Evolutionary conservation across 2,329 filamentous ascomycete species (phyloP).

Genomic region (Alternaria alternata): DNA sequence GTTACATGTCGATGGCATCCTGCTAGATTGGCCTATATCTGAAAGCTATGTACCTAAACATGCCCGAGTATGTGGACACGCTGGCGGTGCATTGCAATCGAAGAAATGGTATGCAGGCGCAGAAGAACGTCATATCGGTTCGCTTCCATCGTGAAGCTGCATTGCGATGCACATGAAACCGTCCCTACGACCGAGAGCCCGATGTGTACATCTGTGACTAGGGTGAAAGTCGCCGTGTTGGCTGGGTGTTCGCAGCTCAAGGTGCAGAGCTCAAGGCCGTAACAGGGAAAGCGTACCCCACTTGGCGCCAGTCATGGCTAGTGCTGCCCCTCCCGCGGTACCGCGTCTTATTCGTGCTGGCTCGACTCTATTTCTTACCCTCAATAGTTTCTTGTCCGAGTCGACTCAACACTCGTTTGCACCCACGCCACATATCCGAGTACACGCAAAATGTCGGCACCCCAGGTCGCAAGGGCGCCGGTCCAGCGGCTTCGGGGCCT

Average conservation of each 20-base stretch:
- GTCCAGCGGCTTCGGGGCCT: slow-evolving; percentile 38
- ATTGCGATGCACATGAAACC: background rate
- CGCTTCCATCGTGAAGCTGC: background rate
- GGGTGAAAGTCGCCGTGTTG: background rate
- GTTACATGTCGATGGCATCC: background rate
- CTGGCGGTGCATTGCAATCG: background rate
- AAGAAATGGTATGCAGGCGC: background rate
- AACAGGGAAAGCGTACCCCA: background rate
- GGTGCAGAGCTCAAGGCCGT: slow-evolving; percentile 13
- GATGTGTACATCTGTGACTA: background rate
- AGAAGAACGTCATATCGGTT: background rate
- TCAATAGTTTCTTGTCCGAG: slow-evolving; percentile 5
- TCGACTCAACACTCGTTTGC: slow-evolving; percentile 1
- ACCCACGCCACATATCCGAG: background rate
- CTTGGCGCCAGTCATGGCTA: slow-evolving; percentile 10
- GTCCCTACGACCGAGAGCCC: background rate
- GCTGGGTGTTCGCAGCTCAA: slow-evolving; percentile 13
- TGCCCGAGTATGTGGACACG: background rate
- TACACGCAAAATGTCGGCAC: slow-evolving; percentile 28
- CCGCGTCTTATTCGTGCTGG: slow-evolving; percentile 19
- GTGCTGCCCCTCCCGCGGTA: slow-evolving; percentile 18
- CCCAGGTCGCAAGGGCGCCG: slow-evolving; percentile 26
- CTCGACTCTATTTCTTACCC: slow-evolving; percentile 17
- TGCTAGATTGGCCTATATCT: background rate
- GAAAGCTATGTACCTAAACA: background rate